Percentiles rank a stretch among this genome's conserved stretches.
phyloP scores from a whole-genome alignment of 768 basidiomycete genomes.

The Tephrocybe sp. region DNA sequence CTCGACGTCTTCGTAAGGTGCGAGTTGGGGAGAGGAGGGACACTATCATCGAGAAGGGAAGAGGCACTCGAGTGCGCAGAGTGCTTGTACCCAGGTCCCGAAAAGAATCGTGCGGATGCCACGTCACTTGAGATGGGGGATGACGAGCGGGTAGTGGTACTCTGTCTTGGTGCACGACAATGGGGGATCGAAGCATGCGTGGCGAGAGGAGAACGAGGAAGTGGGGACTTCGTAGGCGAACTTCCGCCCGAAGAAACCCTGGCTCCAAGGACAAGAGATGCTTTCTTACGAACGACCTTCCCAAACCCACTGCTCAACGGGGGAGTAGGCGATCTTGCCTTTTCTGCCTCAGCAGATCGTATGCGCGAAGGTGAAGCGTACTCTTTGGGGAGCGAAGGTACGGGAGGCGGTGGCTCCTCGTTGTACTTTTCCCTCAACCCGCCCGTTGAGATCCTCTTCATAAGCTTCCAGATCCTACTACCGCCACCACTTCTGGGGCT shows the following conservation, averaged over 20 bases:
- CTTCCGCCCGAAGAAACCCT: background rate
- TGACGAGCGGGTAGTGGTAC: conserved; percentile 56
- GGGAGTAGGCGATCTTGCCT: background rate
- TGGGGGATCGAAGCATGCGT: background rate
- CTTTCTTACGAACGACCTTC: conserved; percentile 14
- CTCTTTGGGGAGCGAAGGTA: conserved; percentile 58
- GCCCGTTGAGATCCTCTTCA: conserved; percentile 70
- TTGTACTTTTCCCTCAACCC: conserved; percentile 58
- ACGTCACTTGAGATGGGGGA: conserved; percentile 63
- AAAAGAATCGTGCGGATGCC: conserved; percentile 53
- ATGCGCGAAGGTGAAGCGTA: conserved; percentile 9
- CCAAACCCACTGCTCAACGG: conserved; percentile 7
- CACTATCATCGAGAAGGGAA: conserved; percentile 42
- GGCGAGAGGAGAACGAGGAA: conserved; percentile 4
- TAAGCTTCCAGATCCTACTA: conserved; percentile 60
- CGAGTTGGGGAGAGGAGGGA: conserved; percentile 37
- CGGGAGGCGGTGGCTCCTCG: conserved; percentile 45
- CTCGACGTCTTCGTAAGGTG: conserved; percentile 1
- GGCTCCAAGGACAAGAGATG: conserved; percentile 13
- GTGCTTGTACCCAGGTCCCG: conserved; percentile 25
- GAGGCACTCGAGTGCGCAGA: conserved; percentile 57
- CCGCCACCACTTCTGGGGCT: conserved; percentile 9
- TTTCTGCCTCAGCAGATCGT: background rate
- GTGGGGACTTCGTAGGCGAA: background rate
- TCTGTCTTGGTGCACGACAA: conserved; percentile 28